A percentile compares a stretch with the other conserved stretches of the same genome.
These are phyloP conservation scores for Podila horticola DNA, from an alignment of 192 early-diverging fungal species.

Conservation along the genomic window DNA sequence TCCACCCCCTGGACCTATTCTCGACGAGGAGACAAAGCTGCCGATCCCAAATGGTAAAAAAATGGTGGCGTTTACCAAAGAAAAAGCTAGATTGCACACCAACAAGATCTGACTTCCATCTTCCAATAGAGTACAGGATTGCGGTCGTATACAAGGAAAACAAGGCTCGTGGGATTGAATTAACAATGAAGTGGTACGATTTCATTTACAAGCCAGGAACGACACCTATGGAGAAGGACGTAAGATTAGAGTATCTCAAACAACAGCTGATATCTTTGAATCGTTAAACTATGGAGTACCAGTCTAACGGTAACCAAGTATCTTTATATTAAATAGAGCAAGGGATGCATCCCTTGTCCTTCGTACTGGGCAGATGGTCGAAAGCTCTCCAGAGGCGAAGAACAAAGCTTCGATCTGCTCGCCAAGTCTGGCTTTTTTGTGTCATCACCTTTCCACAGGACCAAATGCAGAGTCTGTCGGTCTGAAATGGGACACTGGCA, in stretches of 20 bases:
- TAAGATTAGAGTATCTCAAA: too few relatives aligned
- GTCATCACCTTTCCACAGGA: constrained; percentile 7
- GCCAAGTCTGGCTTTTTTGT: constrained; percentile 13
- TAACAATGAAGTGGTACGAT: constrained; percentile 15
- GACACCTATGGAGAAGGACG: constrained; percentile 25
- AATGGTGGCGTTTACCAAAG: too few relatives aligned
- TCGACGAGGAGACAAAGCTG: constrained; percentile 21
- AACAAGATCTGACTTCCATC: constrained; percentile 2
- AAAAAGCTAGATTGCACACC: background rate
- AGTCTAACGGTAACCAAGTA: background rate
- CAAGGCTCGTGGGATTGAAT: constrained; percentile 10
- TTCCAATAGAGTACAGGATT: constrained; percentile 17
- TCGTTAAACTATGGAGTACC: too few relatives aligned
- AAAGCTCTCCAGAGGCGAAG: background rate
- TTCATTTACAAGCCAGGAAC: constrained; percentile 19
- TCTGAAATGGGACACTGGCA: constrained; percentile 15
- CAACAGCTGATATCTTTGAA: too few relatives aligned
- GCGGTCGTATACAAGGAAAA: constrained; percentile 15
- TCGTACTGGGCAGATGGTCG: background rate
- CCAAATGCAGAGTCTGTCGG: background rate
- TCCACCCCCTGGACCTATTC: constrained; percentile 12
- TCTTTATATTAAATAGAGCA: constrained; percentile 2
- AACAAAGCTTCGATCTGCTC: constrained; percentile 2
- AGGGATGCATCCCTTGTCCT: background rate
- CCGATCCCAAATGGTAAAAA: constrained; percentile 17